Conservation (phyloP, 768 basidiomycete species). For the Hysterangium stoloniferum region DNA sequence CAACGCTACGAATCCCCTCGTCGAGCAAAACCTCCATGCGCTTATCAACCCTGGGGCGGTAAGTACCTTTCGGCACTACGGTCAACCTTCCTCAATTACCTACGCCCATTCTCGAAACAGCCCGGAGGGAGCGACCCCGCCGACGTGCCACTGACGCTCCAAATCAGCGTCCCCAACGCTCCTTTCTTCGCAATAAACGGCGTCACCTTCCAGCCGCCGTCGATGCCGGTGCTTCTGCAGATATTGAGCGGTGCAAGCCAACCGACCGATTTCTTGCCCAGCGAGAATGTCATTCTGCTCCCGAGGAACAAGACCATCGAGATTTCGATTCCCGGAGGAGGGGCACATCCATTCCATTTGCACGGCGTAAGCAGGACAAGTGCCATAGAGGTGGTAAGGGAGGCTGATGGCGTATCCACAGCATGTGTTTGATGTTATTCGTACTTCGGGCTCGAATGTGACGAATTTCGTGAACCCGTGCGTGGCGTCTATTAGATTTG, state of each 20-base stretch:
- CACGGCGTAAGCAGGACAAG: slow-evolving; percentile 28
- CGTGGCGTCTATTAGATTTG: too few species aligned
- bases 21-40: slow-evolving; percentile 17
- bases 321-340: slow-evolving; percentile 36
- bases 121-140: slow-evolving; percentile 1
- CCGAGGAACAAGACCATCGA: slow-evolving; percentile 41
- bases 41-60: neutral
- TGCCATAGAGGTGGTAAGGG: neutral
- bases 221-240: slow-evolving; percentile 48
- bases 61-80: slow-evolving; percentile 14
- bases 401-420: slow-evolving; percentile 12
- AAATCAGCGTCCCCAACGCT: neutral
- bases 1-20: slow-evolving; percentile 2
- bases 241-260: slow-evolving; percentile 45
- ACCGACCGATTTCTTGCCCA: slow-evolving; percentile 41
- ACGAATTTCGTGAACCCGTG: slow-evolving; percentile 31
- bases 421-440: slow-evolving; percentile 34
- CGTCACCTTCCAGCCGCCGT: slow-evolving; percentile 31
- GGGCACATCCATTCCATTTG: slow-evolving; percentile 32
- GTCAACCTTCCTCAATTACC: slow-evolving; percentile 3
- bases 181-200: slow-evolving; percentile 23
- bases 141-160: neutral
- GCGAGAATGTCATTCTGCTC: slow-evolving; percentile 39
- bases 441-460: slow-evolving; percentile 23
- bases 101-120: slow-evolving; percentile 14